phyloP scores from a whole-genome alignment of 2,329 filamentous ascomycete genomes.

The Chaetomiaceae sp. region DNA sequence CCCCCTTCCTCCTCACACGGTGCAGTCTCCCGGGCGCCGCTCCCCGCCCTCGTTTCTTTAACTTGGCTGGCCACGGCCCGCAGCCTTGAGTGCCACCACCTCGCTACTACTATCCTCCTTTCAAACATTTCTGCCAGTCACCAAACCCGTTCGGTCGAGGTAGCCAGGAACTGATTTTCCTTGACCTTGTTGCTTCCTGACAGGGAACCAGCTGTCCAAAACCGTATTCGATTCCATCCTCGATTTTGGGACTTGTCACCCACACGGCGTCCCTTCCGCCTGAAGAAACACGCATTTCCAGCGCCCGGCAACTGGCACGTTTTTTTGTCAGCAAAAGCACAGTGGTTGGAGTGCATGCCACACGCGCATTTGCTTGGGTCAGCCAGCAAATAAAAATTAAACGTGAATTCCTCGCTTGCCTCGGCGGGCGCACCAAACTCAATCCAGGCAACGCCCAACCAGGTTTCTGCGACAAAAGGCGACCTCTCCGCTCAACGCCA shows the following conservation, averaged over 20 bases:
- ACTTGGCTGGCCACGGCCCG: slow-evolving; percentile 38
- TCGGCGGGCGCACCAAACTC: slow-evolving; percentile 44
- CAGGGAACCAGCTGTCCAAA: slow-evolving; percentile 36
- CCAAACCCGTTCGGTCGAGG: slow-evolving; percentile 43
- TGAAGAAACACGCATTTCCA: slow-evolving; percentile 21
- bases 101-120: slow-evolving; percentile 49
- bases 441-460: slow-evolving; percentile 48
- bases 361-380: slow-evolving; percentile 28
- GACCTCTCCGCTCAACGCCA: slow-evolving; percentile 51
- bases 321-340: slow-evolving; percentile 16
- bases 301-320: slow-evolving; percentile 18
- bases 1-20: slow-evolving; percentile 22
- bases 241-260: slow-evolving; percentile 10
- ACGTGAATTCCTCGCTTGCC: slow-evolving; percentile 42
- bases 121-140: slow-evolving; percentile 45
- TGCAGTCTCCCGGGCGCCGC: slow-evolving; percentile 23
- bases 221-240: slow-evolving; percentile 28
- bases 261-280: background rate
- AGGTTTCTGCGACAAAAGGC: slow-evolving; percentile 51
- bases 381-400: slow-evolving; percentile 37
- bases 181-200: slow-evolving; percentile 32
- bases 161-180: slow-evolving; percentile 32
- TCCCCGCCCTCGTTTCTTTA: slow-evolving; percentile 34
- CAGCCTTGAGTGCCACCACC: slow-evolving; percentile 45
- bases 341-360: slow-evolving; percentile 27